phyloP scores from a whole-genome alignment of 306 rosid genomes.

The Acmispon strigosus region DNA sequence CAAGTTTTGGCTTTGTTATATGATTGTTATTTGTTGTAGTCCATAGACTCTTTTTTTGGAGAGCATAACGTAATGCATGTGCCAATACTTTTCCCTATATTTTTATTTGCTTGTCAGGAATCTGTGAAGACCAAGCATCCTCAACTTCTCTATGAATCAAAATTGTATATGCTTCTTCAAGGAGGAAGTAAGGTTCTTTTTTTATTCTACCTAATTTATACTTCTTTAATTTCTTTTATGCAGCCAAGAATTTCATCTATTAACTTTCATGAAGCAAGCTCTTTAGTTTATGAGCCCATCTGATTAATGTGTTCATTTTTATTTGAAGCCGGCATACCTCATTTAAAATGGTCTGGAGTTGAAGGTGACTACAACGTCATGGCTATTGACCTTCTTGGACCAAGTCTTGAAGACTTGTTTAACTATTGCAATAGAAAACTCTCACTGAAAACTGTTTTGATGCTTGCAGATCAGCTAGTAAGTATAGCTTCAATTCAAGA shows the following conservation, averaged over 20 bases:
- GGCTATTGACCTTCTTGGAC: constrained; percentile 92
- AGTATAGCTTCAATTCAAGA: constrained; percentile 27
- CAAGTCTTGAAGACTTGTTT: constrained; percentile 84
- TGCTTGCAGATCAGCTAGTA: constrained; percentile 95
- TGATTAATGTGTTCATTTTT: constrained; percentile 9
- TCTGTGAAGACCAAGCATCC: constrained; percentile 88
- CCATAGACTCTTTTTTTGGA: neutral
- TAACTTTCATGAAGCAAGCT: neutral
- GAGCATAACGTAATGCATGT: neutral
- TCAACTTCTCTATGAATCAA: constrained; percentile 88
- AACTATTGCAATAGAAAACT: constrained; percentile 78
- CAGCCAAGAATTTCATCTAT: neutral
- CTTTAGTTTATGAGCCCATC: neutral
- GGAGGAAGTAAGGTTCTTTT: constrained; percentile 74
- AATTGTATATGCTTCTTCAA: constrained; percentile 84
- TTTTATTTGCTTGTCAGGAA: constrained; percentile 51
- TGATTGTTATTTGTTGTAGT: neutral
- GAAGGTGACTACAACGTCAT: constrained; percentile 87
- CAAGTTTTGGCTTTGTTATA: constrained; percentile 1
- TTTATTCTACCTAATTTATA: constrained; percentile 7
- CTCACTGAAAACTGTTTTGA: constrained; percentile 76
- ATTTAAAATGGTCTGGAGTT: constrained; percentile 88
- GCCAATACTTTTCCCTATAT: neutral
- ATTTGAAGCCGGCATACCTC: constrained; percentile 74
- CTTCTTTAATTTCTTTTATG: neutral